These are phyloP conservation scores for Lachancea quebecensis DNA, from an alignment of 805 yeast genomes.

Conservation along the genomic window DNA sequence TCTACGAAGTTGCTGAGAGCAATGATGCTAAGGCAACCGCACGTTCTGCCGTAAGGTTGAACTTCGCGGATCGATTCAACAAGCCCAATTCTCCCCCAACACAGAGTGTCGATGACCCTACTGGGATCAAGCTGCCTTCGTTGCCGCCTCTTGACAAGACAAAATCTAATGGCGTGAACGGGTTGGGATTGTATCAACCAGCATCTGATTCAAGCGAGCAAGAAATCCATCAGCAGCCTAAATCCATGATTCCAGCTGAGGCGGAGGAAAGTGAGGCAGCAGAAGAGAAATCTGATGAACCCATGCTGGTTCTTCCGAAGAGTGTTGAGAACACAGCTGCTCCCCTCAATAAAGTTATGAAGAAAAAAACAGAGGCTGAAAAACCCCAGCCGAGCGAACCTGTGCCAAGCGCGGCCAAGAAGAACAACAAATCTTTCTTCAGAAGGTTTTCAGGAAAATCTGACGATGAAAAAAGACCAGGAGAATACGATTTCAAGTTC, in stretches of 20 bases:
- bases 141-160: constrained; percentile 27
- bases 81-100: background rate
- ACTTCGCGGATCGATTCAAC: constrained; percentile 36
- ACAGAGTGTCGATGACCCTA: constrained; percentile 2
- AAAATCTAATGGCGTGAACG: constrained; percentile 12
- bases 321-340: background rate
- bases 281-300: background rate
- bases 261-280: background rate
- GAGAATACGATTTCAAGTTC: constrained; percentile 17
- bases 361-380: constrained; percentile 2
- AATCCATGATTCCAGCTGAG: constrained; percentile 21
- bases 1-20: constrained; percentile 18
- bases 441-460: constrained; percentile 29
- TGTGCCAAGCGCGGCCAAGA: constrained; percentile 14
- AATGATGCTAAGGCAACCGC: constrained; percentile 7
- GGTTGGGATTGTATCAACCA: constrained; percentile 27
- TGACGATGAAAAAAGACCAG: constrained; percentile 10
- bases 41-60: constrained; percentile 28
- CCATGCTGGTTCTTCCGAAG: background rate
- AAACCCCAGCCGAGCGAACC: constrained; percentile 17
- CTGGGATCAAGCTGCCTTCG: constrained; percentile 20
- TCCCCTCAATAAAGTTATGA: constrained; percentile 13
- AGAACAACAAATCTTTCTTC: constrained; percentile 28
- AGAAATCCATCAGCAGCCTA: background rate
- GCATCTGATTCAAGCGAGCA: constrained; percentile 9